Conservation (phyloP, 2,329 filamentous ascomycete genomes). For the Cordyceps farinosa region DNA sequence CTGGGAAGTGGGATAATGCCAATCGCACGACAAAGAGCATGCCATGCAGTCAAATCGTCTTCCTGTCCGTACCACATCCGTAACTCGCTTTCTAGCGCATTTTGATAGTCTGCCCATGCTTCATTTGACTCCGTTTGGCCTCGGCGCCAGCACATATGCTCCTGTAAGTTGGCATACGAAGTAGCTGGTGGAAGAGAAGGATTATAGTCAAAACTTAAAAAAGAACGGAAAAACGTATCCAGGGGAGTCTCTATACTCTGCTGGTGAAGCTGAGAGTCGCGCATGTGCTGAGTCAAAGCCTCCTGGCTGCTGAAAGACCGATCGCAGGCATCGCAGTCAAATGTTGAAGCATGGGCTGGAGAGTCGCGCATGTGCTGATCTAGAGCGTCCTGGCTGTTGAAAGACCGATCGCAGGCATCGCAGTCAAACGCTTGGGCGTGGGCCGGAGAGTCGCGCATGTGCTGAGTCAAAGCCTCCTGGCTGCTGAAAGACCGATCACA, state of each 20-base stretch:
- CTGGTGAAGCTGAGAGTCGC: background rate
- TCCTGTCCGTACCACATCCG: constrained; percentile 9
- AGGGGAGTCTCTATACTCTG: constrained; percentile 20
- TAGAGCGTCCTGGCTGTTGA: too few relatives aligned
- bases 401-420: too few relatives aligned
- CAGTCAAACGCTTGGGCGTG: too few relatives aligned
- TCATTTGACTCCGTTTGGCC: too few relatives aligned
- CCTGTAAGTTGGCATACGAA: background rate
- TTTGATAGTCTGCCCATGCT: constrained; percentile 1
- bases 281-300: constrained; percentile 2
- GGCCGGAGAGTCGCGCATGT: too few relatives aligned
- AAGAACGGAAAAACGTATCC: constrained; percentile 21
- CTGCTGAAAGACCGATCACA: too few relatives aligned
- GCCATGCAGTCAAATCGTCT: constrained; percentile 11
- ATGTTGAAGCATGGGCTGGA: background rate
- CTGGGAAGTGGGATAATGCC: constrained; percentile 4
- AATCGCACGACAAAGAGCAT: constrained; percentile 11
- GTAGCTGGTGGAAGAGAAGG: constrained; percentile 9
- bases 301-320: constrained; percentile 3
- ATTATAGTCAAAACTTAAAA: constrained; percentile 11
- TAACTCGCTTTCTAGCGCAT: constrained; percentile 8
- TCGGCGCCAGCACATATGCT: background rate
- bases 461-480: too few relatives aligned
- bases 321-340: constrained; percentile 8
- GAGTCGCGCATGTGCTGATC: too few relatives aligned